Evolutionary conservation across 208 protist species (phyloP).

Genomic region (Trypanosoma congolense): DNA sequence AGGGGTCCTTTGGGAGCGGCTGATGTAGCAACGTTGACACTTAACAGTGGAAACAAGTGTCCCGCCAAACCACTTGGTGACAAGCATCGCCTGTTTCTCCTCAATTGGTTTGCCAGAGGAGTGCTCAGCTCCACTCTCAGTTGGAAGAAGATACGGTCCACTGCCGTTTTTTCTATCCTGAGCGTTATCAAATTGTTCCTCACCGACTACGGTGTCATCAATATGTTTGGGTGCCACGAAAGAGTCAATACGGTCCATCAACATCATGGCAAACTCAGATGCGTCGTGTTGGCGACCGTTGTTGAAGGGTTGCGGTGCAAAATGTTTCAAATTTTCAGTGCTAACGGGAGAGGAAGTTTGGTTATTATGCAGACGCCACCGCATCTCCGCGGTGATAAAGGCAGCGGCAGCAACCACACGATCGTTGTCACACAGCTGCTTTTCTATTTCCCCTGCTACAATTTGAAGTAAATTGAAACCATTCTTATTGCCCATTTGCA

Average conservation of each 20-base stretch:
- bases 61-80: slow-evolving; percentile 55
- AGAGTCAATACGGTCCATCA: slow-evolving; percentile 56
- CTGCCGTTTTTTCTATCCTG: too few relatives aligned
- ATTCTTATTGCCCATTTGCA: not conserved
- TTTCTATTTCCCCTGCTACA: not conserved
- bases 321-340: slow-evolving; percentile 26
- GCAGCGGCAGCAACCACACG: slow-evolving; percentile 23
- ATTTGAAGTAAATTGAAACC: not conserved
- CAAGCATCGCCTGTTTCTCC: slow-evolving; percentile 11
- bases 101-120: too few relatives aligned
- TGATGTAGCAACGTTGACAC: slow-evolving; percentile 31
- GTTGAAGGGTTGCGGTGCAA: slow-evolving; percentile 43
- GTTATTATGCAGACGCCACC: slow-evolving; percentile 35
- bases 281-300: slow-evolving; percentile 68
- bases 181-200: not conserved
- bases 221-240: slow-evolving; percentile 3
- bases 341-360: slow-evolving; percentile 16
- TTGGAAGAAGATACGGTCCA: too few relatives aligned
- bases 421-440: slow-evolving; percentile 1
- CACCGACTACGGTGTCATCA: not conserved
- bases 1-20: slow-evolving; percentile 25
- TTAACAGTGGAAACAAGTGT: slow-evolving; percentile 31
- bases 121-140: too few relatives aligned
- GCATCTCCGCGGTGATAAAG: slow-evolving; percentile 42
- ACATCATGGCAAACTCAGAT: slow-evolving; percentile 60